These are phyloP conservation scores for Penicillium daleae DNA, from an alignment of 495 filamentous ascomycete species.

Conservation along the genomic window DNA sequence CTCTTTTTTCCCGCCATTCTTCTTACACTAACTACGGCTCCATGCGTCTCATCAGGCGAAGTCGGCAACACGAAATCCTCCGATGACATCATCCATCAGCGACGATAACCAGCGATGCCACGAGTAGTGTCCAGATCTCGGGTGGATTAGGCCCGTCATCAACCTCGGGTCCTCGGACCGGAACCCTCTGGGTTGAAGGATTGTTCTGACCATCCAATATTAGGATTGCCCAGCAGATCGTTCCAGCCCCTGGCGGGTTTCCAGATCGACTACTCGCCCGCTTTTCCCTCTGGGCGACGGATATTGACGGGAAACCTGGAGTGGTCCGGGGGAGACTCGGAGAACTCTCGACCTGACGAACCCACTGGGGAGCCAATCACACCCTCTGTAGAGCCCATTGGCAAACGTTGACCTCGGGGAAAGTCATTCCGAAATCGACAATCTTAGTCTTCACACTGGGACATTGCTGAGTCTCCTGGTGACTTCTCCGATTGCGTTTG, in stretches of 20 bases:
- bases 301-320: constrained; percentile 30
- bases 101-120: constrained; percentile 12
- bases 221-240: no score
- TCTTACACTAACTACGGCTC: no score
- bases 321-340: constrained; percentile 32
- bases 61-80: constrained; percentile 17
- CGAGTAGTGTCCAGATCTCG: no score
- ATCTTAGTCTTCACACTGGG: no score
- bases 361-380: constrained; percentile 9
- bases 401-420: constrained; percentile 31
- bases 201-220: no score
- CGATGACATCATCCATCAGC: constrained; percentile 24
- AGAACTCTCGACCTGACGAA: constrained; percentile 29
- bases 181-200: no score
- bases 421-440: constrained; percentile 22
- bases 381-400: background rate
- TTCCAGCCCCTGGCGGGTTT: no score
- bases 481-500: constrained; percentile 6
- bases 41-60: constrained; percentile 2
- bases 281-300: constrained; percentile 12
- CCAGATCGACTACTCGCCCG: constrained; percentile 6
- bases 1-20: no score
- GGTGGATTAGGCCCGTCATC: constrained; percentile 30
- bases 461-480: no score
- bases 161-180: constrained; percentile 36